Percentiles rank a stretch among this genome's conserved stretches.
These are phyloP conservation scores for Colletotrichum tamarilloi DNA, from an alignment of 2,329 filamentous ascomycete species.

Conservation along the genomic window DNA sequence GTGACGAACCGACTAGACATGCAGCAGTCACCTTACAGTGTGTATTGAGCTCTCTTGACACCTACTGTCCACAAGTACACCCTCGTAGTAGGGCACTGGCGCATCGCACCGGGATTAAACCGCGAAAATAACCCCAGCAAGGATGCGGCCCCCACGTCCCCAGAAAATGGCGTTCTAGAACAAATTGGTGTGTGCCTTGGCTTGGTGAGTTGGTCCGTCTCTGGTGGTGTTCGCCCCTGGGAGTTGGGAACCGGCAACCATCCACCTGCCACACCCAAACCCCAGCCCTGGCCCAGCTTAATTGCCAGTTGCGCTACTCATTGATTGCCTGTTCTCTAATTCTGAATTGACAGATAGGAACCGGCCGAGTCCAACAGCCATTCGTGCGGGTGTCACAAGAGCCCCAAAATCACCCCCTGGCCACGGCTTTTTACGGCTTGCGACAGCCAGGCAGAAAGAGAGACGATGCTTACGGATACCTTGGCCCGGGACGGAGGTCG, in stretches of 20 bases:
- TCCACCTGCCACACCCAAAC: conserved; percentile 10
- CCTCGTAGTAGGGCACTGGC: neutral
- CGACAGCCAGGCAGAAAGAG: neutral
- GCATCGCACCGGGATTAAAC: neutral
- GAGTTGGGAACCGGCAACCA: conserved; percentile 13
- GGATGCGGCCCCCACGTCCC: conserved; percentile 34
- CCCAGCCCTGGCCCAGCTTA: conserved; percentile 9
- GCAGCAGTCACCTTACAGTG: neutral
- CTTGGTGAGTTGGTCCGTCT: neutral
- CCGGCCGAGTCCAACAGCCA: conserved; percentile 16
- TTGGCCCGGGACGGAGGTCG: neutral
- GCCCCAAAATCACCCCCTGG: neutral
- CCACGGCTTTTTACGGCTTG: neutral
- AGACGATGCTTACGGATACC: neutral
- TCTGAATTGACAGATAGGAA: conserved; percentile 16
- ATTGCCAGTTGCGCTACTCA: conserved; percentile 6
- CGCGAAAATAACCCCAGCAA: conserved; percentile 32
- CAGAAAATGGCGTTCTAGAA: conserved; percentile 36
- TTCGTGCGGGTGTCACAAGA: conserved; percentile 12
- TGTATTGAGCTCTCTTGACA: neutral
- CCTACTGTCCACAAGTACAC: neutral
- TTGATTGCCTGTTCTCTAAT: neutral
- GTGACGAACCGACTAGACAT: neutral
- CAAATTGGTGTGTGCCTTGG: conserved; percentile 22
- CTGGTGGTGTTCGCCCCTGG: conserved; percentile 26